These are phyloP conservation scores for Spirogloea muscicola DNA, from an alignment of 139 green algal genomes.

Conservation along the genomic window DNA sequence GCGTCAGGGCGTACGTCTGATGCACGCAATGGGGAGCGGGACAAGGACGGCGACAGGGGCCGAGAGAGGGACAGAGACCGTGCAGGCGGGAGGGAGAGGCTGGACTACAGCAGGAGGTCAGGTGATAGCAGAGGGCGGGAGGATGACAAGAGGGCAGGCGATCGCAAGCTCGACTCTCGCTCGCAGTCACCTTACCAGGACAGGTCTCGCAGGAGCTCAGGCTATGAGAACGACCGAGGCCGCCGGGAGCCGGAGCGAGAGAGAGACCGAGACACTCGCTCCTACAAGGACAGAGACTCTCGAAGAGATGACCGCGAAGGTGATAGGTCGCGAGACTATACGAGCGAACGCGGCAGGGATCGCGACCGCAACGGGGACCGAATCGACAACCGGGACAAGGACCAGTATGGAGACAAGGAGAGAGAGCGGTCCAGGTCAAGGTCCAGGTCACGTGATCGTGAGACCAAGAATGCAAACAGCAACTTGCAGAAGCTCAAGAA, in stretches of 20 bases:
- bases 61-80: constrained; percentile 23
- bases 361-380: not conserved
- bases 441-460: not conserved
- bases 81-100: not conserved
- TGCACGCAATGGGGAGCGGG: not conserved
- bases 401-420: not conserved
- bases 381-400: not conserved
- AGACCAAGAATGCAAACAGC: constrained; percentile 14
- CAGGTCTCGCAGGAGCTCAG: too few relatives aligned
- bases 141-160: constrained; percentile 6
- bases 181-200: too few relatives aligned
- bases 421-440: constrained; percentile 1
- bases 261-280: constrained; percentile 1
- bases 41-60: constrained; percentile 7
- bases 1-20: not conserved
- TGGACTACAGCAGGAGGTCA: constrained; percentile 4
- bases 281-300: not conserved
- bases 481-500: constrained; percentile 41
- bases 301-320: not conserved
- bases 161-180: not conserved
- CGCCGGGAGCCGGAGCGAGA: constrained; percentile 8
- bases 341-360: not conserved
- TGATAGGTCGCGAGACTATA: not conserved
- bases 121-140: constrained; percentile 15
- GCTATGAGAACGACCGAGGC: constrained; percentile 10